Evolutionary conservation across 495 filamentous ascomycete genomes (phyloP), one percentile per base, ranked within the genome.

Genomic region (Neurospora sp.): DNA sequence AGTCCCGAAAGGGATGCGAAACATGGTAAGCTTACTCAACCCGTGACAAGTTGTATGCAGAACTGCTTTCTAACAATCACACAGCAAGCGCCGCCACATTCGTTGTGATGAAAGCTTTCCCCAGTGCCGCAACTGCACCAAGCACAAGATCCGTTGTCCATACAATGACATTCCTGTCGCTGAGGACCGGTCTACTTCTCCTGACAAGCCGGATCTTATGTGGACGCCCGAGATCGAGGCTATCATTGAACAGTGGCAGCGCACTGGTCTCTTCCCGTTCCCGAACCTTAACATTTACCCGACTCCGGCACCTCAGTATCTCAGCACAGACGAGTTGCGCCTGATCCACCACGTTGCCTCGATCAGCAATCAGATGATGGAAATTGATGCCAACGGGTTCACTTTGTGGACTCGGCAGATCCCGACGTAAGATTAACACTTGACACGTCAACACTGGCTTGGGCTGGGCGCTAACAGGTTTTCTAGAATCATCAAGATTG

Each of bases 81-180:
- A 70, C 74, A 84, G 82, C 88, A 99, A 99, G 87, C 90, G 91
- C 82, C 90, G 96, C 79, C 96, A 99, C 84, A 98, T 99, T 80
- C 90, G 96, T 74, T 99, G 96, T 84, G 96, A 99, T 82, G 96
- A 99, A 83, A 97, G 88, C 74, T 97, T 95, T 77, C 96, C 96
- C 31, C 96, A 99, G 90, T 99, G 96, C 84, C 93, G 93, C 75
- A 98, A 98, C 83, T 99, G 96, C 83, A 97, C 95, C 72, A 98
- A 98, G 82, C 96, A 99, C 82, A 97, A 97, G 85, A 95, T 96
- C 77, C 91, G 94, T 79, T 99, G 96, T 83, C 95, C 97, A 77
- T 99, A 98, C 83, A 95, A 96, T 88, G 94, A 98, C 78, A 88
- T 89, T 73, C 85, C 89, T 39, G 84, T 88, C 35, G 86, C 90